Percentiles rank a stretch among this genome's conserved stretches.
Conservation (phyloP, 257 asterid species). For the Forsythia suspensa region DNA sequence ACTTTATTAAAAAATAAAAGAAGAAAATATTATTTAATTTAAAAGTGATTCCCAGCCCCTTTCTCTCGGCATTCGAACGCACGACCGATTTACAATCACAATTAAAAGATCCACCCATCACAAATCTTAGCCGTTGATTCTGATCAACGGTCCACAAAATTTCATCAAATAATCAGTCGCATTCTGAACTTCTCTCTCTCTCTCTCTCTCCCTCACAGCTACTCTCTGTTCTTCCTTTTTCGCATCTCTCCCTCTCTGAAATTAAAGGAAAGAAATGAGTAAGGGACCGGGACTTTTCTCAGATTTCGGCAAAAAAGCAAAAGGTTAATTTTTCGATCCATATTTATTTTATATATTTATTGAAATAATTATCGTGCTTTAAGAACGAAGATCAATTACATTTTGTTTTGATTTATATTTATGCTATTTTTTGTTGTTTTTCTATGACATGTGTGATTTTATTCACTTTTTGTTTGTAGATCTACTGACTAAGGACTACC, state of each 20-base stretch:
- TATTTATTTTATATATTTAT: background rate
- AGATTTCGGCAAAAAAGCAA: conserved; percentile 92
- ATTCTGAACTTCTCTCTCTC: too few species aligned
- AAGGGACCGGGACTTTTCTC: conserved; percentile 95
- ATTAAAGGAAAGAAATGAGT: conserved; percentile 50
- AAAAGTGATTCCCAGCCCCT: too few species aligned
- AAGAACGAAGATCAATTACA: background rate
- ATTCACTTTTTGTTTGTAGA: conserved; percentile 31
- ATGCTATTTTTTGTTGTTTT: background rate
- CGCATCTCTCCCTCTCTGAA: background rate
- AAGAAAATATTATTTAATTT: too few species aligned
- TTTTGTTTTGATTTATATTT: background rate
- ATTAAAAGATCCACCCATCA: conserved; percentile 9
- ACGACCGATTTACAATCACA: conserved; percentile 9
- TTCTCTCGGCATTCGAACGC: conserved; percentile 1
- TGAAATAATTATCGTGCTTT: background rate
- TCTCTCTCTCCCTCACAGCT: too few species aligned
- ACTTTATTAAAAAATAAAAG: too few species aligned
- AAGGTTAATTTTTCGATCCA: conserved; percentile 49
- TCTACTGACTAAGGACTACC: conserved; percentile 56
- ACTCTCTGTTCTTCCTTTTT: conserved; percentile 19
- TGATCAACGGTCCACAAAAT: conserved; percentile 18
- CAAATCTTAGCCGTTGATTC: conserved; percentile 22
- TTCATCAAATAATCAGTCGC: conserved; percentile 13
- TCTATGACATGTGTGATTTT: background rate